These are phyloP conservation scores for Malassezia yamatoensis DNA, from an alignment of 1,284 basidiomycete species.

Conservation along the genomic window DNA sequence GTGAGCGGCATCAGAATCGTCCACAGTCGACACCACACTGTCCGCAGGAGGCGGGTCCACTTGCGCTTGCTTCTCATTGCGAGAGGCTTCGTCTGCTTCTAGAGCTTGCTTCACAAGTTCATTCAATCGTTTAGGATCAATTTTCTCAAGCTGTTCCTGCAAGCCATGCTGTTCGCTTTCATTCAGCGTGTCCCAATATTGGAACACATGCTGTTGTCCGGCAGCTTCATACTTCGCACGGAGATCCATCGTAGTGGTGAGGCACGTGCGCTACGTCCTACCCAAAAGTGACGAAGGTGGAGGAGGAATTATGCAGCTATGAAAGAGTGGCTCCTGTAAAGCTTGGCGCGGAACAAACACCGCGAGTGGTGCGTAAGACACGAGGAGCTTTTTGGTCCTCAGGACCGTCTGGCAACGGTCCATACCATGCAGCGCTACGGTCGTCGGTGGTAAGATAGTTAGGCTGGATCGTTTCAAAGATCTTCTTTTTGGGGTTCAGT, in stretches of 20 bases:
- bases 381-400: conserved; percentile 38
- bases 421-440: conserved; percentile 38
- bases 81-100: conserved; percentile 57
- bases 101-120: conserved; percentile 71
- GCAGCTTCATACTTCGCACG: conserved; percentile 54
- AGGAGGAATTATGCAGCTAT: conserved; percentile 7
- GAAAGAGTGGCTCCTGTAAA: conserved; percentile 42
- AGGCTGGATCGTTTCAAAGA: conserved; percentile 47
- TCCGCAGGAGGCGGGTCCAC: conserved; percentile 30
- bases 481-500: conserved; percentile 48
- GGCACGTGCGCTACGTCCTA: not conserved
- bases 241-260: conserved; percentile 15
- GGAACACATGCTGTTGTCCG: conserved; percentile 76
- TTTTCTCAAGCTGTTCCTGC: conserved; percentile 62
- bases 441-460: conserved; percentile 35
- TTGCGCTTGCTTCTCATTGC: conserved; percentile 49
- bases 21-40: conserved; percentile 27
- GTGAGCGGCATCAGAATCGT: conserved; percentile 48
- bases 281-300: not conserved
- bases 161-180: conserved; percentile 60
- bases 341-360: conserved; percentile 27
- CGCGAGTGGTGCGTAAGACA: conserved; percentile 35
- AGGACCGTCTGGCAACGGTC: conserved; percentile 30
- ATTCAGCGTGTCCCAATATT: conserved; percentile 70
- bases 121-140: conserved; percentile 87